Base-by-base conservation (phyloP, 75 land plant genomes). In the Sequoia sempervirens region DNA sequence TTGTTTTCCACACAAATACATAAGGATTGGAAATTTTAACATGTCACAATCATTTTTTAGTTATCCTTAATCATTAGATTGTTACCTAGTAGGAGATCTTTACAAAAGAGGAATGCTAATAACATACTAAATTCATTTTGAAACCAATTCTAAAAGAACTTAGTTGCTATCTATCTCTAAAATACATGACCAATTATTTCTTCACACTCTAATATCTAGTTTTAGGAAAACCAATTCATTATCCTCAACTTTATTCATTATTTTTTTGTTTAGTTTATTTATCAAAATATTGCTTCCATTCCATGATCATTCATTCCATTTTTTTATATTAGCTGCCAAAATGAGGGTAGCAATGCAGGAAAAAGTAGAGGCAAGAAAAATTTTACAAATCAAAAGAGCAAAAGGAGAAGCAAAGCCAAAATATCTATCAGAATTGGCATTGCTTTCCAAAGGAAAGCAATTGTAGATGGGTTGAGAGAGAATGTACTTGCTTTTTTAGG, bases 281-380 rank as follows among this genome's bases (percentile, higher is more conserved):
- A 20, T 1, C 7, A 0, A 20, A 61, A 61, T 61, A 61, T 61
- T 61, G 66, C 4, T 61, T 61, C 26, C 3, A 18, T 18, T 56
- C 20, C 20, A 17, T 56, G 61, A 4, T 18, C 61, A 56, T 56
- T 56, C 23, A 56, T 56, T 56, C 23, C 18, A 18, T 56, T 56
- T 23, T 40, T 37, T 47, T 32, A 87, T 36, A 84, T 30, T 88
- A 91, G 93, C 93, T 82, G 85, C 85, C 18, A 84, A 90, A 79
- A 81, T 88, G 88, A 88, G 92, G 80, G 61, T 88, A 5, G 93
- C 92, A 56, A 83, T 92, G n/a, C 78, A 80, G 13, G 92, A 90
- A 72, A 92, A 85, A 78, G 92, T 88, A 36, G 93, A 91, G 66
- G 93, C 87, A 14, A 92, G 90, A 85, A 91, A 91, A 83, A 90